phyloP scores from a whole-genome alignment of 495 filamentous ascomycete genomes.

The Penicillium desertorum region DNA sequence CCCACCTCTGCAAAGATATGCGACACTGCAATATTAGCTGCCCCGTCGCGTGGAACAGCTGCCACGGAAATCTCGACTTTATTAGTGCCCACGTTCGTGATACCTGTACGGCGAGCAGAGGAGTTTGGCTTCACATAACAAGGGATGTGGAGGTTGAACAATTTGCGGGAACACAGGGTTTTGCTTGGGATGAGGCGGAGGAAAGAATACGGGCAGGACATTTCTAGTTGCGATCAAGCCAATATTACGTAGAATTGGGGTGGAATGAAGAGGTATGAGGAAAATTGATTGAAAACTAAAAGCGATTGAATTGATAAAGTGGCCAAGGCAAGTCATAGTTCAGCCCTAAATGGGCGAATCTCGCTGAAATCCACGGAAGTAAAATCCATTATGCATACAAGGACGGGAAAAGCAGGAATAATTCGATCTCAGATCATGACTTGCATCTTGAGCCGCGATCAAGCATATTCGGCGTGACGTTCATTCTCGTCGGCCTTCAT shows the following conservation, averaged over 20 bases:
- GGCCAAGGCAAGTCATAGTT: neutral
- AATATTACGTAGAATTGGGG: neutral
- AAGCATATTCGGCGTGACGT: conserved; percentile 3
- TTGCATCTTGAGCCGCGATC: neutral
- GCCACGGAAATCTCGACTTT: conserved; percentile 61
- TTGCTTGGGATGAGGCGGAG: conserved; percentile 29
- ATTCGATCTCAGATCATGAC: neutral
- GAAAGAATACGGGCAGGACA: conserved; percentile 19
- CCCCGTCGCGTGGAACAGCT: conserved; percentile 61
- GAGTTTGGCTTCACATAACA: conserved; percentile 68
- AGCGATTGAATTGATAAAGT: neutral
- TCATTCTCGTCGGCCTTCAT: neutral
- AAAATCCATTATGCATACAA: neutral
- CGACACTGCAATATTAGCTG: conserved; percentile 65
- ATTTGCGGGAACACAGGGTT: conserved; percentile 2
- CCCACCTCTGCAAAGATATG: conserved; percentile 62
- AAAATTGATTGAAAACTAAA: neutral
- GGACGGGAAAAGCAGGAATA: neutral
- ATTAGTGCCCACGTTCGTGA: conserved; percentile 52
- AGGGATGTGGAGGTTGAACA: conserved; percentile 42
- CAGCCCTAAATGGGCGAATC: neutral
- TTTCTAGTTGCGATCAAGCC: neutral
- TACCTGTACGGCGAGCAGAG: conserved; percentile 58
- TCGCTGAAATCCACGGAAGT: neutral
- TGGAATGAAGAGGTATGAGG: neutral